Base-by-base conservation (phyloP, 2,329 filamentous ascomycete genomes). In the Daldinia sp. region DNA sequence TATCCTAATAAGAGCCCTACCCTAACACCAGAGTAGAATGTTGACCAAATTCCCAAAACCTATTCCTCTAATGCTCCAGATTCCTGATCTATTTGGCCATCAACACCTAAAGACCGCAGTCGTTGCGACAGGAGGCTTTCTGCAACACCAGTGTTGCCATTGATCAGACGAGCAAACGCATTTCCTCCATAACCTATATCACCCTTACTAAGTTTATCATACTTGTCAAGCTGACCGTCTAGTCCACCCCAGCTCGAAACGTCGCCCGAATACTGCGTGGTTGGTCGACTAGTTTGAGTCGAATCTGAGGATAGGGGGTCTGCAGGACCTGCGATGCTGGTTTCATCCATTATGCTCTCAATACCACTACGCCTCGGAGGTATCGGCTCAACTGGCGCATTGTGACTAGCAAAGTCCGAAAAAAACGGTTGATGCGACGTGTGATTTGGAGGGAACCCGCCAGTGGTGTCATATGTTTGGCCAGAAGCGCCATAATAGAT, bases 81-180 rank as follows among this genome's bases (percentile, higher is more conserved):
- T 17, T 63, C 59, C 62, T 57, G 47, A 3, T 50, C 51, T 23
- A 39, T 61, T 17, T 61, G 57, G 23, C 66, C 67, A 60, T 82
- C 76, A 21, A 82, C 81, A 34, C 87, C 90, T 4, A 92, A 77
- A 4, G 86, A 85, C 67, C 87, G 84, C 43, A 94, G 78, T 58
- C 87, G 84, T 73, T 87, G 87, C 9, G 91, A 91, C 13, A 95
- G 78, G 13, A 95, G 76, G 2, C 91, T 86, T 70, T 92, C 89
- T 3, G 85, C 81, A 1, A 77, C 78, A n/a, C 76, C 79, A 2
- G 77, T 71, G 62, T 76, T 76, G 32, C 78, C 78, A 68, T 77
- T 74, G 29, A 74, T 75, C 53, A 74, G 74, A 7, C 68, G 74
- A 19, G 69, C 73, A 67, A 83, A 88, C 0, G 80, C 77, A 56